Base-by-base conservation (phyloP, 345 rosid genomes). In the Alliaria petiolata region DNA sequence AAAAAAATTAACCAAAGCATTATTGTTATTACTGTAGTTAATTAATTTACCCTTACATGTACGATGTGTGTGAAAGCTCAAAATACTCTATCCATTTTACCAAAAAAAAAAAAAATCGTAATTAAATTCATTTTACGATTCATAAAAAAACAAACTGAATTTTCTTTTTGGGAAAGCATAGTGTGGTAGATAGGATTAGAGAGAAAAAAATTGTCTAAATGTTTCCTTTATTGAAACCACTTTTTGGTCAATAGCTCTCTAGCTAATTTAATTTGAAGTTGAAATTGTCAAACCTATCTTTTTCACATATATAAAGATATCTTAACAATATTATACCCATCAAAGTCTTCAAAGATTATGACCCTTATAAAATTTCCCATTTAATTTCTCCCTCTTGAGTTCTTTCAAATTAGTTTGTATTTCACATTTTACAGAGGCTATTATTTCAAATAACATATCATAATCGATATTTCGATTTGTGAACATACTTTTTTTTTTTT, bases 191-290 rank as follows among this genome's bases (percentile, higher is more conserved):
- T 76, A 63, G n/a, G 70, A 46, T 57, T 69, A 62, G 22, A 63
- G 28, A 67, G 28, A 28, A 26, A 42, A 6, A 34, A 4, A 69
- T 55, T 26, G 65, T 38, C n/a, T 38, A 55, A 63, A 70, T 76
- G 67, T 64, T 63, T 63, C 80, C 55, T 70, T 70, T 47, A 22
- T 38, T 64, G 60, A 76, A 76, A 70, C 71, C 71, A 76, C 53
- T 57, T 70, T 70, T 76, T 49, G 60, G 55, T 42, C 17, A 13
- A 44, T 75, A 51, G 46, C 47, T 49, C 49, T 61, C 40, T 39
- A 38, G 45, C 61, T 52, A 42, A 60, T 31, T 22, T 26, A 45
- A 61, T 54, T 62, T 62, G 34, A 38, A 63, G 67, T 64, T 70
- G 67, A 62, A 69, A 39, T 57, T 47, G 62, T 76, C 76, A 76